Base-by-base conservation (phyloP, 2,329 filamentous ascomycete species). In the Xylaria sp. region DNA sequence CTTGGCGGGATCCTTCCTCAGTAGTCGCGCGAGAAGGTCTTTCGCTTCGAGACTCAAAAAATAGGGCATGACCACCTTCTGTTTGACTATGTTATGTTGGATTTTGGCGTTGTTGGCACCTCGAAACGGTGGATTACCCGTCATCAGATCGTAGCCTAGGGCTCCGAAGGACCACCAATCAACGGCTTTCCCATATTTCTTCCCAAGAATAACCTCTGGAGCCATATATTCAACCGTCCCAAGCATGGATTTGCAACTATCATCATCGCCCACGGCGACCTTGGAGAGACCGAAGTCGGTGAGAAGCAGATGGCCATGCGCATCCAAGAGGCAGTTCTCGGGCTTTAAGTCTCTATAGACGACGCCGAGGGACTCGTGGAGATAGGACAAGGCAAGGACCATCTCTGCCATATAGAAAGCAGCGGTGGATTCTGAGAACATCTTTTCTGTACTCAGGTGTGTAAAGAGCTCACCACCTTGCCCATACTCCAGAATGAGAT, bases 391-490 rank as follows among this genome's bases (percentile, higher is more conserved):
- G 33, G 96, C 96, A 27, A 99, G 88, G 4, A 97, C 89, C 89
- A 99, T 96, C 81, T 99, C 94, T 0, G 94, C 96, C 92, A 98
- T 97, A 85, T 99, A 99, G 80, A 98, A 99, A 1, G 94, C 93
- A 0, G 95, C 92, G 1, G 91, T 91, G 17, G 92, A 86, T 80
- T 98, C 95, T 15, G 91, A 86, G 73, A 99, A 98, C 92, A 98
- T 98, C 78, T 93, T 92, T 79, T 98, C 94, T 71, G 93, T 91
- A 66, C 90, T 93, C 29, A 99, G 86, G 76, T 98, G 95, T n/a
- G 92, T 94, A 78, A 99, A 99, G 5, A 99, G 86, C 80, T 99
- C 96, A 63, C 96, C 96, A 42, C 96, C 96, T 79, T 97, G 93
- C 5, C 96, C 96, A 79, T 99, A 99, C 81, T 99, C 95, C 27